phyloP scores from a whole-genome alignment of 176 grass and related monocot species.

The Hordeum vulgare region DNA sequence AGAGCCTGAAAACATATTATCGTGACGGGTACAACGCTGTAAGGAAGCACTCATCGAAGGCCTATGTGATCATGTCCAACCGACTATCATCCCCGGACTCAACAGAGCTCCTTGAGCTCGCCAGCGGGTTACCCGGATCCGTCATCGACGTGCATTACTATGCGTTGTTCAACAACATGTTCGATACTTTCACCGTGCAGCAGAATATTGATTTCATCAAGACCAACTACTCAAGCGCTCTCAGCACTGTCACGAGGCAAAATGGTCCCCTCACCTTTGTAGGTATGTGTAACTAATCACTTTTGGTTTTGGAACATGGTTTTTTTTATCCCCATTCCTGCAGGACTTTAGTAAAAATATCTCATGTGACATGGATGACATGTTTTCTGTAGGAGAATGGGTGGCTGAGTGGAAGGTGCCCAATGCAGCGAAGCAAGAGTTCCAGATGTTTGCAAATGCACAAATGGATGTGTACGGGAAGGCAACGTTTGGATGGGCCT shows the following conservation, averaged over 20 bases:
- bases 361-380: not conserved
- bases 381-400: constrained; percentile 44
- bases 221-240: constrained; percentile 7
- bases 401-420: constrained; percentile 19
- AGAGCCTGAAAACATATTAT: constrained; percentile 56
- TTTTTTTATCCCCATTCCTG: not conserved
- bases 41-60: constrained; percentile 34
- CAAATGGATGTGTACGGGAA: constrained; percentile 39
- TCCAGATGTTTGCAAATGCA: constrained; percentile 31
- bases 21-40: constrained; percentile 47
- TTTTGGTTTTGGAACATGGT: not conserved
- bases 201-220: constrained; percentile 52
- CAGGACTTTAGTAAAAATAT: not conserved
- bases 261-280: constrained; percentile 55
- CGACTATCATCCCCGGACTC: not conserved
- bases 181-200: constrained; percentile 27
- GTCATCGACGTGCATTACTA: constrained; percentile 67
- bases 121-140: not conserved
- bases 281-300: constrained; percentile 13
- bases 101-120: constrained; percentile 43
- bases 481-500: constrained; percentile 66
- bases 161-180: not conserved
- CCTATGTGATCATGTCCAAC: constrained; percentile 73
- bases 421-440: constrained; percentile 1
- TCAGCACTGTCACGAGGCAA: not conserved